phyloP scores from a whole-genome alignment of 805 yeast species.

The Ogataea neopini region DNA sequence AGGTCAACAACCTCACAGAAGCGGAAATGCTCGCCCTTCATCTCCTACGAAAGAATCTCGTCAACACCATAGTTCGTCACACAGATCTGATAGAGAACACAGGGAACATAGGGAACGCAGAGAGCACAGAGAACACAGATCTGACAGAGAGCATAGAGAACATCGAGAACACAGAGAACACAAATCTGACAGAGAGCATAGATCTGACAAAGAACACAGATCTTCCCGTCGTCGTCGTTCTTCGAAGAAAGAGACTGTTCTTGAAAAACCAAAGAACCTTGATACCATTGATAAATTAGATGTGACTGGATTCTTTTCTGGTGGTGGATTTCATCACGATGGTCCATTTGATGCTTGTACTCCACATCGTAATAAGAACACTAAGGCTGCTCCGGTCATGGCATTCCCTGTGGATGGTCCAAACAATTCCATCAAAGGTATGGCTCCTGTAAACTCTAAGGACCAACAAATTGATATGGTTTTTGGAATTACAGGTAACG shows the following conservation, averaged over 20 bases:
- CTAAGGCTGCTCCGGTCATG: conserved; percentile 81
- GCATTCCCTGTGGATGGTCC: conserved; percentile 98
- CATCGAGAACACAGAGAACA: conserved; percentile 15
- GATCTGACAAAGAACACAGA: conserved; percentile 25
- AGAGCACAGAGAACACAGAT: conserved; percentile 23
- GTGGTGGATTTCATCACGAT: conserved; percentile 95
- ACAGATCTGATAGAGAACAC: conserved; percentile 18
- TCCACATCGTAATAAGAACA: conserved; percentile 85
- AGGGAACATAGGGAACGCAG: conserved; percentile 17
- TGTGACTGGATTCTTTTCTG: conserved; percentile 92
- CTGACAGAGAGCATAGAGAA: conserved; percentile 11
- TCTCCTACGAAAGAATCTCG: conserved; percentile 19
- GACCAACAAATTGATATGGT: conserved; percentile 70
- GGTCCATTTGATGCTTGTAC: conserved; percentile 99
- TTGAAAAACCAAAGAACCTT: conserved; percentile 65
- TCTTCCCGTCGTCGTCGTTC: conserved; percentile 36
- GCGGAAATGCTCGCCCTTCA: conserved; percentile 12
- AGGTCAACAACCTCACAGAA: conserved; percentile 9
- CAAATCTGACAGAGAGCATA: conserved; percentile 1
- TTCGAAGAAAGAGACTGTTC: conserved; percentile 40
- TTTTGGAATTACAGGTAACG: conserved; percentile 68
- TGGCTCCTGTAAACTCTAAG: conserved; percentile 53
- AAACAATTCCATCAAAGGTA: conserved; percentile 77
- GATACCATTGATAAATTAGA: conserved; percentile 95
- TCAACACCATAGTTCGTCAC: conserved; percentile 9